Conservation (phyloP, 345 rosid genomes). For the Mallotus nudiflorus region DNA sequence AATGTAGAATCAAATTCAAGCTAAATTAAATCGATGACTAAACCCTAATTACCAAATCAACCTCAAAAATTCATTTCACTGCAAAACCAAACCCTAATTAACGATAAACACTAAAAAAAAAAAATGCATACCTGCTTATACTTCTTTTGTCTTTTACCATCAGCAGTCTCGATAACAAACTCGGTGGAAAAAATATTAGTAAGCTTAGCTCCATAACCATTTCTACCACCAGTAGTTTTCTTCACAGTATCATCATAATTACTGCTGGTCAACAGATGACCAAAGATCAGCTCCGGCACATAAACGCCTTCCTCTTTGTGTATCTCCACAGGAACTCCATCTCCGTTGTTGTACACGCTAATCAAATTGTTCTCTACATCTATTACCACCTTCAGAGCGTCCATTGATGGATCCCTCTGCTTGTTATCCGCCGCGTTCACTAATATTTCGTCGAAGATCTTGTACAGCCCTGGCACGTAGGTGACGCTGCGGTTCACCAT, state of each 20-base stretch:
- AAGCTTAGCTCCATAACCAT: slow-evolving; percentile 95
- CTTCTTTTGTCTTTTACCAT: slow-evolving; percentile 71
- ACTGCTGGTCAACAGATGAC: slow-evolving; percentile 88
- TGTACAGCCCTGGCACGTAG: slow-evolving; percentile 92
- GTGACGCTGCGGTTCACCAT: slow-evolving; percentile 71
- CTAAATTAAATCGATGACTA: too few species aligned
- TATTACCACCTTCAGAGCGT: slow-evolving; percentile 63
- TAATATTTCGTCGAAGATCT: slow-evolving; percentile 93
- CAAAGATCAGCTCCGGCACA: slow-evolving; percentile 93
- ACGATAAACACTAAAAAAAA: background rate
- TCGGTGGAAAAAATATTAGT: slow-evolving; percentile 87
- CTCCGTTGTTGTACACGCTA: slow-evolving; percentile 88
- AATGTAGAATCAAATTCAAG: too few species aligned
- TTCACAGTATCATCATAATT: slow-evolving; percentile 76
- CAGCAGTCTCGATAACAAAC: slow-evolving; percentile 88
- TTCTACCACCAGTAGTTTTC: slow-evolving; percentile 98
- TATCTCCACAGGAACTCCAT: slow-evolving; percentile 90
- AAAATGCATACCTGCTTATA: slow-evolving; percentile 81
- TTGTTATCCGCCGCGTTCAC: slow-evolving; percentile 97
- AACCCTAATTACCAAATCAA: background rate
- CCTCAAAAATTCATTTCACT: too few species aligned
- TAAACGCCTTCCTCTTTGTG: slow-evolving; percentile 90
- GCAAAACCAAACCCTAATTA: background rate
- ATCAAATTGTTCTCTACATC: slow-evolving; percentile 70
- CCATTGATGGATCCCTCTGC: slow-evolving; percentile 88